A percentile compares a stretch with the other conserved stretches of the same genome.
Evolutionary conservation across 805 yeast species (phyloP).

Genomic region (Kluyveromyces wickerhamii): DNA sequence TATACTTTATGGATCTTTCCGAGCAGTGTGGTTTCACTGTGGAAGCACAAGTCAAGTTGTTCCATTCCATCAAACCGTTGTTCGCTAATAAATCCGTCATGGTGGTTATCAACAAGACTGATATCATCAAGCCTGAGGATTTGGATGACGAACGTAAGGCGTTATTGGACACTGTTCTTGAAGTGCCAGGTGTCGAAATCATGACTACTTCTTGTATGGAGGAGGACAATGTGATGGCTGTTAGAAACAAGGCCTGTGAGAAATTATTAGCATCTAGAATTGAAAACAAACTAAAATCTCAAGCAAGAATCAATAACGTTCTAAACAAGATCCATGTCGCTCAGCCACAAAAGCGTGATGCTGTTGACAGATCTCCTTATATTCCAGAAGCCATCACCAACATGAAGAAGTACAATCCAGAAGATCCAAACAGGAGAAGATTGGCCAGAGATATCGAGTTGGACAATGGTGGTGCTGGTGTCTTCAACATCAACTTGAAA

Average conservation of each 20-base stretch:
- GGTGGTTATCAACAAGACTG: conserved; percentile 93
- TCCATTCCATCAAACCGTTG: conserved; percentile 94
- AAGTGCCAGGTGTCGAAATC: conserved; percentile 77
- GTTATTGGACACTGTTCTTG: conserved; percentile 55
- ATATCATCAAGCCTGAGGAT: conserved; percentile 80
- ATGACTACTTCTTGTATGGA: conserved; percentile 90
- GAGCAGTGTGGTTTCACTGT: conserved; percentile 99
- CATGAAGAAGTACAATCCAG: conserved; percentile 59
- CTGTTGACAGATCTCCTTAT: conserved; percentile 59
- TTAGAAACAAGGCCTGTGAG: conserved; percentile 95
- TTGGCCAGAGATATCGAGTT: conserved; percentile 85
- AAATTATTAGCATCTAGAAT: conserved; percentile 90
- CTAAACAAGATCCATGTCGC: conserved; percentile 95
- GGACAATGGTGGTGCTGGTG: conserved; percentile 99
- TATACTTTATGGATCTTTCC: conserved; percentile 96
- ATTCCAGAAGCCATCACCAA: conserved; percentile 70
- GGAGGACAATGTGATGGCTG: conserved; percentile 92
- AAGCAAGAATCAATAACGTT: conserved; percentile 80
- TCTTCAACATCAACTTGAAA: conserved; percentile 84
- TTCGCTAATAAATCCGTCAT: conserved; percentile 95
- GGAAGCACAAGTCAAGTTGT: conserved; percentile 94
- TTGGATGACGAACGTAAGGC: conserved; percentile 68
- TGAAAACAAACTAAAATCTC: conserved; percentile 91
- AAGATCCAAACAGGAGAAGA: conserved; percentile 73
- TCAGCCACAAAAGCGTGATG: conserved; percentile 78